phyloP scores from a whole-genome alignment of 2,329 filamentous ascomycete species.

The Pseudocercospora eumusae region DNA sequence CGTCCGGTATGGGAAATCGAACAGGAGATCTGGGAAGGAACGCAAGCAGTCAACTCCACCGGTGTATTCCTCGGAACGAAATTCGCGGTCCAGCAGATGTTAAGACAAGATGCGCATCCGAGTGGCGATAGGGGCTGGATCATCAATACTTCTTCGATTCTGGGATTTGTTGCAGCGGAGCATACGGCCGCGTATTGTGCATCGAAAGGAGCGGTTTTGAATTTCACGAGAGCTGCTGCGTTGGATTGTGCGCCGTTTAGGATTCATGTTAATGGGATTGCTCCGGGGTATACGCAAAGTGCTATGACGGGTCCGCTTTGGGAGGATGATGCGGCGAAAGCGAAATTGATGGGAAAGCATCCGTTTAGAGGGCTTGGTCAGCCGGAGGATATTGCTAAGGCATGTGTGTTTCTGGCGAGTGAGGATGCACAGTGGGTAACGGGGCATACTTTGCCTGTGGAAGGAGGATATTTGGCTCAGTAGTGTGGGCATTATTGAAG shows the following conservation, averaged over 20 bases:
- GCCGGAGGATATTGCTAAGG: conserved; percentile 47
- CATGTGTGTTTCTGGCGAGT: conserved; percentile 50
- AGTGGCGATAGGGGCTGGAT: conserved; percentile 53
- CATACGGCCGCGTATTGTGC: conserved; percentile 36
- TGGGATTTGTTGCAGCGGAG: conserved; percentile 48
- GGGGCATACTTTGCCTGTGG: conserved; percentile 27
- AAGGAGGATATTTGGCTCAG: conserved; percentile 27
- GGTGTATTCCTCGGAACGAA: conserved; percentile 50
- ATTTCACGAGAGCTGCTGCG: conserved; percentile 33
- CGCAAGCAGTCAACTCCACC: conserved; percentile 42
- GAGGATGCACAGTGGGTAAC: conserved; percentile 39
- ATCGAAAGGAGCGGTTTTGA: conserved; percentile 34
- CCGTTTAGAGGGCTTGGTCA: conserved; percentile 41
- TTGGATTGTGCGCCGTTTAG: conserved; percentile 35
- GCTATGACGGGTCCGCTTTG: conserved; percentile 30
- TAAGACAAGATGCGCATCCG: conserved; percentile 47
- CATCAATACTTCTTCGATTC: conserved; percentile 52
- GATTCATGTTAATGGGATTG: conserved; percentile 37
- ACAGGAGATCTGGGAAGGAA: conserved; percentile 29
- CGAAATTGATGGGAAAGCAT: conserved; percentile 36
- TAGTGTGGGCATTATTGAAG: neutral
- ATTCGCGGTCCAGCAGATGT: conserved; percentile 53
- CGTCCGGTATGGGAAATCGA: conserved; percentile 26
- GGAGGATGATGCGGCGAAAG: conserved; percentile 29
- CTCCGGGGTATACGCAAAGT: conserved; percentile 34